phyloP scores from a whole-genome alignment of 192 early-diverging fungal species.

The Chytriomyces sp. region DNA sequence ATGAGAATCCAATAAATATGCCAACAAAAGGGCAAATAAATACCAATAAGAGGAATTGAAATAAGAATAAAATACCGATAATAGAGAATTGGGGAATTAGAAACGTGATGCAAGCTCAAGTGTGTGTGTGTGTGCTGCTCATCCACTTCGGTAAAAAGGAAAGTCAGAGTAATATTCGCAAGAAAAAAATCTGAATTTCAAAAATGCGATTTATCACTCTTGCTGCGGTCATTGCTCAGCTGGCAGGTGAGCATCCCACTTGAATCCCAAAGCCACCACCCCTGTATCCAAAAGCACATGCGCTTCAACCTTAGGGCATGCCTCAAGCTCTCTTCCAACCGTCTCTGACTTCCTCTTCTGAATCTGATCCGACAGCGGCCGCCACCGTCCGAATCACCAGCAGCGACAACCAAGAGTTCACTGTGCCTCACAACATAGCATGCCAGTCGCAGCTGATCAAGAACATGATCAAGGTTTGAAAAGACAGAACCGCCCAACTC shows the following conservation, averaged over 20 bases:
- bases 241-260: too few species aligned
- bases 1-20: too few species aligned
- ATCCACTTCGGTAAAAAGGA: too few species aligned
- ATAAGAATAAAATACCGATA: neutral
- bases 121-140: too few species aligned
- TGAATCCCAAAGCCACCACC: neutral
- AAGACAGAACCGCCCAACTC: neutral
- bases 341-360: neutral
- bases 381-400: slow-evolving; percentile 57
- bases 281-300: neutral
- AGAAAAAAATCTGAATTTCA: too few species aligned
- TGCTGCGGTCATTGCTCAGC: too few species aligned
- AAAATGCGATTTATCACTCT: neutral
- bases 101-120: neutral
- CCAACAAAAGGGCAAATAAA: too few species aligned
- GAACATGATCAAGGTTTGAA: slow-evolving; percentile 61
- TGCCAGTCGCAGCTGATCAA: slow-evolving; percentile 65
- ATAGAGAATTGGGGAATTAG: neutral
- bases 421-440: slow-evolving; percentile 60
- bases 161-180: too few species aligned
- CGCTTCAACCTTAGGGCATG: neutral
- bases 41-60: too few species aligned
- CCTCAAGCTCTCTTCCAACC: too few species aligned
- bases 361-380: neutral
- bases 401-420: slow-evolving; percentile 59